These are phyloP conservation scores for Kodamaea nitidulidarum DNA, from an alignment of 805 yeast species.

Conservation along the genomic window DNA sequence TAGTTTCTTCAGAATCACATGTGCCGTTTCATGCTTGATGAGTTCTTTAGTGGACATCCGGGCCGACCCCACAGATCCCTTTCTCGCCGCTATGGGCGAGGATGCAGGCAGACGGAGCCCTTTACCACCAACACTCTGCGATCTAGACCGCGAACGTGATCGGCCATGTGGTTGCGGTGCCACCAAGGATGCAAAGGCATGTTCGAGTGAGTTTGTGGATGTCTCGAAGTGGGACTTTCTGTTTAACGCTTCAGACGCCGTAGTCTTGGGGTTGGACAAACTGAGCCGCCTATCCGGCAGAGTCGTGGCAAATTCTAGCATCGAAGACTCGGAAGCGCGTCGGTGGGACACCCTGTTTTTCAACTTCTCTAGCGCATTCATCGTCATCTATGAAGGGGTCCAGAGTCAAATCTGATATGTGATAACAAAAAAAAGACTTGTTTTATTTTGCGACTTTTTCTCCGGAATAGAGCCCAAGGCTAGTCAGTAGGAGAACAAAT, in stretches of 20 bases:
- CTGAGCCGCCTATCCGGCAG: slow-evolving; percentile 19
- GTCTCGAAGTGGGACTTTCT: neutral
- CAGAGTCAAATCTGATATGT: neutral
- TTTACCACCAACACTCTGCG: slow-evolving; percentile 6
- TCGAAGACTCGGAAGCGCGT: slow-evolving; percentile 23
- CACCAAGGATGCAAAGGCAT: neutral
- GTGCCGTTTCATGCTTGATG: slow-evolving; percentile 36
- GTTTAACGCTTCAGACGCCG: slow-evolving; percentile 15
- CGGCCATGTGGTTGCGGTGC: slow-evolving; percentile 8
- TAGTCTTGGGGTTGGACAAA: slow-evolving; percentile 19
- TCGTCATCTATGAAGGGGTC: slow-evolving; percentile 1
- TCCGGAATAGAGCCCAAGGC: too few species aligned
- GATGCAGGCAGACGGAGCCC: neutral
- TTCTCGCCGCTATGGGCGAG: neutral
- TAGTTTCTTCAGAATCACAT: slow-evolving; percentile 34
- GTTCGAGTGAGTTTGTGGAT: slow-evolving; percentile 2
- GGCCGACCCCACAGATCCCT: neutral
- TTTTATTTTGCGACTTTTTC: too few species aligned
- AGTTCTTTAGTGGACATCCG: slow-evolving; percentile 27
- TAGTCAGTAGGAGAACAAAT: too few species aligned
- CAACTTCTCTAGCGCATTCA: slow-evolving; percentile 22
- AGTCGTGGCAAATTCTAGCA: slow-evolving; percentile 16
- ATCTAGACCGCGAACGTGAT: slow-evolving; percentile 11
- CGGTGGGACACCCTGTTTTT: slow-evolving; percentile 25
- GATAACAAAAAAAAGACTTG: slow-evolving; percentile 1